Evolutionary conservation across 352 stramenopile genomes (phyloP), one percentile per base, ranked within the genome.

Genomic region (Phytophthora foliorum): DNA sequence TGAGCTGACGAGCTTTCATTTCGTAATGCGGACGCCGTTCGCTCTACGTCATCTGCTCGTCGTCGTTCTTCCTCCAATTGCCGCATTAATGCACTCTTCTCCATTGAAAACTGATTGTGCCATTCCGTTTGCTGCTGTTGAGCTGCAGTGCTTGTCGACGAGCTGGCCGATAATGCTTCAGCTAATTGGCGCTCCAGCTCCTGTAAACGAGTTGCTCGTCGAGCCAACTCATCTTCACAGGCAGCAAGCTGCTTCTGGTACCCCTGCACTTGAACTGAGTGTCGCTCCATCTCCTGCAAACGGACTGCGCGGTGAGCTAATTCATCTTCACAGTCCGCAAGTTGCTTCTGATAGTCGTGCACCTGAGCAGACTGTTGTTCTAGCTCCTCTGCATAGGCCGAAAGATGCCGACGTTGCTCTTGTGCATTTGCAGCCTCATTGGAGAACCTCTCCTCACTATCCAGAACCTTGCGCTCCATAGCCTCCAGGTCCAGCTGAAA

Each of bases 401-500:
- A 62, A 22, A 84, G 42, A 38, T 71, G 72, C 0, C 73, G 61
- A 27, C 77, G 73, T 25, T 75, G 81, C 24, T 89, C 67, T 24
- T 78, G 76, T 1, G 58, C 41, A 31, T 72, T 75, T 7, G 63
- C 69, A 8, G 69, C 70, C 39, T 90, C 82, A 9, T 80, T 78
- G 0, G 41, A 66, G 19, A 85, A 56, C 22, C 56, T 71, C 9
- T 74, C 31, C 17, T 91, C 77, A 22, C 75, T 86, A 2, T 78
- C 45, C 25, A 74, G 66, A 14, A 87, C 76, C 21, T 86, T 88
- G 14, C 58, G 69, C 58, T 87, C 71, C 22, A 90, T 68, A 5
- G 68, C 52, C 48, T 91, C 79, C 0, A 89, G 36, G 19, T 90
- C 71, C 19, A 82, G 51, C 61, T 90, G 80, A 4, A 89, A 78